Evolutionary conservation across 2,329 filamentous ascomycete genomes (phyloP), one percentile per base, ranked within the genome.

Genomic region (Dendryphion nanum): DNA sequence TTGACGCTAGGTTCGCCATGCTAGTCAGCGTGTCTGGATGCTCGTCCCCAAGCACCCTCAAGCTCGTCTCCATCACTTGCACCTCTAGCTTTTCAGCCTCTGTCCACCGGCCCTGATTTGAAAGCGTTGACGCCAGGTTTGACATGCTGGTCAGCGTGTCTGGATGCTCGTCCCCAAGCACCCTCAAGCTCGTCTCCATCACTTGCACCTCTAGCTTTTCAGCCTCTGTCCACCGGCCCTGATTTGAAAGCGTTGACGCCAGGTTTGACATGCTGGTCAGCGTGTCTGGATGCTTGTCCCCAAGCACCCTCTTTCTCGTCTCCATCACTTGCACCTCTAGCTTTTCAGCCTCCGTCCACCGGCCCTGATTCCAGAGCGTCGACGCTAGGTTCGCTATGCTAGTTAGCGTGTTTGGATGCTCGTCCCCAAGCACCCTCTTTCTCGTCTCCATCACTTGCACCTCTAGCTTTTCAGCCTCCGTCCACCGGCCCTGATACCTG

Each of bases 281-380:
- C 31, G 31, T 33, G 18, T 8, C 5, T 18, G 31, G 31, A 20
- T 33, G 31, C 15, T 33, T 17, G 13, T 19, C 18, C 16, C 31
- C 31, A 7, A 33, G 18, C 15, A 20, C 18, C 18, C 18, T 33
- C 18, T 20, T 20, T 8, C 31, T 17, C 18, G 16, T 33, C 31
- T 33, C 31, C 18, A 33, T 17, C 10, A 33, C 31, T 33, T 33
- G 31, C 18, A 33, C 31, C 10, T 33, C 15, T 19, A 33, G 14
- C 31, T 33, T 6, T 33, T 33, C 31, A 8, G 31, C 31, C 14
- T 17, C 31, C 16, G 17, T 20, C 26, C 34, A 37, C 15, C 18
- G 18, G 13, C 34, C 38, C 18, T 15, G 8, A 23, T 38, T 16
- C 5, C 19, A 26, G 21, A 36, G 37, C 35, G 33, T 38, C 31